Evolutionary conservation across 192 early-diverging fungal species (phyloP), one percentile per base, ranked within the genome.

Genomic region (Rhizophagus clarus): DNA sequence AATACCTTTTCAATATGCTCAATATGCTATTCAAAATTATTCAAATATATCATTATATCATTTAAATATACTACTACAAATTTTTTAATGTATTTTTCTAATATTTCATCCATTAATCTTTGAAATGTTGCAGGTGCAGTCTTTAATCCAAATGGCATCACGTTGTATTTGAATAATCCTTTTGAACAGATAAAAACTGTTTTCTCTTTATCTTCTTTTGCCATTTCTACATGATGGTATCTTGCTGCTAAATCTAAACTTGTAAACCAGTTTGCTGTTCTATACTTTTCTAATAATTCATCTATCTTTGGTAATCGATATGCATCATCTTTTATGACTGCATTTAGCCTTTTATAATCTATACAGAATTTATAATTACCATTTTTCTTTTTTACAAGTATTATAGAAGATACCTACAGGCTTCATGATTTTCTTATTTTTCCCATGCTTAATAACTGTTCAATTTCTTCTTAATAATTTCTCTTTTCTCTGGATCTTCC

Each of bases 341-440:
- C 6, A 77, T 89, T 88, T 28, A 88, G 67, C 2, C 68, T 51
- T 28, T 77, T 79, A 68, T 89, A 89, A 63, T 89, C 86, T 0
- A 88, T 51, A 61, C 83, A 82, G 4, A 88, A 42, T 0, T 87
- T 42, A 32, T 15, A 82, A 17, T 10, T 62, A 0, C 84, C 80
- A 73, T 83, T 81, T 26, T 83, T 80, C 31, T 89, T 89, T 45
- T 42, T 14, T 0, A 84, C 85, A 62, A 88, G 81, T 2, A 87
- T 61, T 2, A 82, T 32, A 3, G 85, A 85, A 15, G 11, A 84
- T 60, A 11, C 67, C 61, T 72, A 75, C 75, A 7, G 82, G 69
- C 14, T 82, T 82, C 10, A 40, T 51, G 22, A 62, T n/a, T 26
- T 26, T 62, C 61, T 26, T 62, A 26, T 62, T n/a, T 26, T 22